Evolutionary conservation across 2,329 filamentous ascomycete species (phyloP), one percentile per base, ranked within the genome.

Genomic region (Colletotrichum neosansevieriae): DNA sequence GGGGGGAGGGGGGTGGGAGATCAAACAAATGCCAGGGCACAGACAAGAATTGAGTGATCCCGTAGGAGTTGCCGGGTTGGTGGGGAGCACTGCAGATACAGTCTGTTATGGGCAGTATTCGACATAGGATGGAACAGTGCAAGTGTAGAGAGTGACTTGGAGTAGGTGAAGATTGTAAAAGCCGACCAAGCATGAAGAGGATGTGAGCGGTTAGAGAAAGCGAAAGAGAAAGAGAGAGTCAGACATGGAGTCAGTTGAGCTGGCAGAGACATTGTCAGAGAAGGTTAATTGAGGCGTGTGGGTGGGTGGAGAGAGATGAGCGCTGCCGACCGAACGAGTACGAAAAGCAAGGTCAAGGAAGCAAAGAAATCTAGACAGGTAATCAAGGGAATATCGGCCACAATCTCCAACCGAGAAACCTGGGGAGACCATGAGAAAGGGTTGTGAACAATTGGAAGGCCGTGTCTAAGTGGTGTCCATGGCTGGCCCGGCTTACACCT

Each of bases 331-430:
- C 57, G 62, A 51, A 62, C 66, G 66, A 69, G 66, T 69, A 69
- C 66, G 66, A 69, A 67, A 60, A 65, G 62, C 66, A 66, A 65
- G 54, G 49, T 45, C 21, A 51, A 57, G 42, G 36, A 38, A 67
- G 62, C 49, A 47, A 69, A 67, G 66, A 42, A 54, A 57, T 44
- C n/a, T 66, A 54, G 62, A 61, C 62, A 61, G 34, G 49, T 24
- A 32, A 17, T 40, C 47, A 61, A 38, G 29, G 57, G 49, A 45
- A 61, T 17, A 19, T 45, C 57, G 57, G 38, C 57, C 57, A 61
- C 38, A 9, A 40, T 29, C 36, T 38, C 36, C 47, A 49, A 47
- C 17, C 21, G 53, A 40, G 10, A n/a, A 45, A 7, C 56, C 56
- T 47, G 56, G 56, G 40, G 29, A 49, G 24, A 47, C 56, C 56